Percentiles rank a stretch among this genome's conserved stretches.
Evolutionary conservation across 2,329 filamentous ascomycete genomes (phyloP).

Genomic region (Neofusicoccum sp.): DNA sequence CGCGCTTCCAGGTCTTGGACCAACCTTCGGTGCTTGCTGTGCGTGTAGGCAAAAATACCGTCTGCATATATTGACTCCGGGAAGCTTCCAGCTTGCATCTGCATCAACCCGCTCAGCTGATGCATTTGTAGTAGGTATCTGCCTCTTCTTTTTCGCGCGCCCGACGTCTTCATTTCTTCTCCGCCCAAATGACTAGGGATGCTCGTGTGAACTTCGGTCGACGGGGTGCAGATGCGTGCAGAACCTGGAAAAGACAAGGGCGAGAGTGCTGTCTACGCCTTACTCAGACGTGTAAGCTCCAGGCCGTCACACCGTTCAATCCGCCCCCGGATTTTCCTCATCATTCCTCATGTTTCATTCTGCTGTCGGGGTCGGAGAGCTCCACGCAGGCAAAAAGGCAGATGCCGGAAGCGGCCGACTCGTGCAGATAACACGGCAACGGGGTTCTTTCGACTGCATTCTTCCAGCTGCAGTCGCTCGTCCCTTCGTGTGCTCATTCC

Average conservation of each 20-base stretch:
- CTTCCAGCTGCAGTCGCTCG: neutral
- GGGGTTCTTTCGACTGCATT: conserved; percentile 3
- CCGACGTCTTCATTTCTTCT: neutral
- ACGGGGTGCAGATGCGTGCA: neutral
- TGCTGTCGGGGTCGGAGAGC: neutral
- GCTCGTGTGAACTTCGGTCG: neutral
- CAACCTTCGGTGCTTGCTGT: neutral
- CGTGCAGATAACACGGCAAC: neutral
- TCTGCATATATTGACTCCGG: neutral
- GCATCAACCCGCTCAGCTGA: neutral
- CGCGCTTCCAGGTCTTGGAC: neutral
- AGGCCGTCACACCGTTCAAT: neutral
- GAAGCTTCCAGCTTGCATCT: neutral
- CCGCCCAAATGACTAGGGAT: neutral
- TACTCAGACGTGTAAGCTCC: neutral
- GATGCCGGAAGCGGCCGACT: neutral
- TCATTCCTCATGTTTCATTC: conserved; percentile 5
- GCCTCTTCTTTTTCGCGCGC: neutral
- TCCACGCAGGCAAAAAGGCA: neutral
- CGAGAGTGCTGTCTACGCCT: neutral
- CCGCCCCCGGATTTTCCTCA: neutral
- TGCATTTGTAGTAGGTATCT: neutral
- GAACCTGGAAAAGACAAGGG: too few species aligned
- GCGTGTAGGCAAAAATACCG: neutral
- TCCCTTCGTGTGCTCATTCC: conserved; percentile 13